Percentiles rank a stretch among this genome's conserved stretches.
Conservation (phyloP, 2,329 filamentous ascomycete genomes). For the Blumeriella jaapii region DNA sequence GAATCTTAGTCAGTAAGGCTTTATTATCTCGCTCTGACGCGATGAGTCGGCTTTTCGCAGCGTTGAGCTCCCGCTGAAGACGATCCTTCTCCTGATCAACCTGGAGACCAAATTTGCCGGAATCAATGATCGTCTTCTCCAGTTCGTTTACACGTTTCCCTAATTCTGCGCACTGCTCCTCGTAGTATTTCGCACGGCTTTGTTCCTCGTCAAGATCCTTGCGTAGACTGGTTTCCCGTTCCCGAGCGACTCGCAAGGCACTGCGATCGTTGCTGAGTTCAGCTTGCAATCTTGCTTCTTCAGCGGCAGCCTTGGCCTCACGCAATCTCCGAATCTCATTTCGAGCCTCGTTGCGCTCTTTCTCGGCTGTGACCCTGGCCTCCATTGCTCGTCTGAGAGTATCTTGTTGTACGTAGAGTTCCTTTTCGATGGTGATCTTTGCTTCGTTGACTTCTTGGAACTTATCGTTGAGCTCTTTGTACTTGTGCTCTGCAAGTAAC, state of each 20-base stretch:
- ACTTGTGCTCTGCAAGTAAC: constrained; percentile 82
- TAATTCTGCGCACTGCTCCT: constrained; percentile 66
- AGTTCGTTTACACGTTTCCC: constrained; percentile 73
- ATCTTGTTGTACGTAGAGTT: constrained; percentile 92
- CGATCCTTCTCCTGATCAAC: constrained; percentile 93
- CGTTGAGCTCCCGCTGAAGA: constrained; percentile 80
- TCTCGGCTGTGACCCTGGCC: constrained; percentile 66
- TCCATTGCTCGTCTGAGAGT: constrained; percentile 77
- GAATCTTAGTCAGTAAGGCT: constrained; percentile 88
- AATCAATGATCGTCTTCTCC: constrained; percentile 78
- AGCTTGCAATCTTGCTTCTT: constrained; percentile 74
- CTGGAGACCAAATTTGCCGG: constrained; percentile 77
- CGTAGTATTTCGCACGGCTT: constrained; percentile 64
- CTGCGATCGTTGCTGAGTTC: constrained; percentile 71
- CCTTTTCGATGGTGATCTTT: constrained; percentile 96
- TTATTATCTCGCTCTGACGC: constrained; percentile 96
- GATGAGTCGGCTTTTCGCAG: constrained; percentile 75
- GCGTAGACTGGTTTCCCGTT: constrained; percentile 66
- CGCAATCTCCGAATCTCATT: constrained; percentile 73
- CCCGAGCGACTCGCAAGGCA: constrained; percentile 65
- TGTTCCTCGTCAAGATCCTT: constrained; percentile 74
- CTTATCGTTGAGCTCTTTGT: constrained; percentile 69
- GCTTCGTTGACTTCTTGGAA: constrained; percentile 80
- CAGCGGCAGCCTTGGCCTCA: constrained; percentile 71
- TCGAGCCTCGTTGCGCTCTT: constrained; percentile 81